Conservation (phyloP, 1,139 yeast species). For the Lipomyces yarrowii region DNA sequence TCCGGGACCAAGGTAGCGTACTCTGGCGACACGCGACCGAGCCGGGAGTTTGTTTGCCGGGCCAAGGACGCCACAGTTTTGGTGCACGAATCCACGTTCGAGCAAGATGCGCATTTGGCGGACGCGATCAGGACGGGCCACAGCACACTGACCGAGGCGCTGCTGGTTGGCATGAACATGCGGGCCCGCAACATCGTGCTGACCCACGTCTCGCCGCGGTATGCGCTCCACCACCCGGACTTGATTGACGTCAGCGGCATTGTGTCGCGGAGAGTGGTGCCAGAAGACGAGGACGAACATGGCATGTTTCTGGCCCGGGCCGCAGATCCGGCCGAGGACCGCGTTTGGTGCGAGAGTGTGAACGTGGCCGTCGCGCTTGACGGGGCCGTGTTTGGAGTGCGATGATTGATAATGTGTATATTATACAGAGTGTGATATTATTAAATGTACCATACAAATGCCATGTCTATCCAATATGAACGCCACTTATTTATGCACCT, state of each 20-base stretch:
- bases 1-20: slow-evolving; percentile 56
- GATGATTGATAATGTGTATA: too few species aligned
- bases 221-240: too few species aligned
- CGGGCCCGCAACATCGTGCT: slow-evolving; percentile 67
- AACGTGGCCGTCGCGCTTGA: slow-evolving; percentile 58
- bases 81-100: slow-evolving; percentile 92
- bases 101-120: slow-evolving; percentile 67
- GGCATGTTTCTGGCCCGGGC: slow-evolving; percentile 13
- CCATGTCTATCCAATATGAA: too few species aligned
- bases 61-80: slow-evolving; percentile 74
- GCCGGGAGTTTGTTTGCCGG: slow-evolving; percentile 58
- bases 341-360: slow-evolving; percentile 9
- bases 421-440: too few species aligned
- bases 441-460: too few species aligned
- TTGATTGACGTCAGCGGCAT: too few species aligned
- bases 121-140: slow-evolving; percentile 86
- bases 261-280: neutral
- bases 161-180: slow-evolving; percentile 70
- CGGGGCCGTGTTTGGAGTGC: slow-evolving; percentile 38
- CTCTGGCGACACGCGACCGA: slow-evolving; percentile 96
- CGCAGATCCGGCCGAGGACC: slow-evolving; percentile 34
- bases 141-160: slow-evolving; percentile 89
- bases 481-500: too few species aligned
- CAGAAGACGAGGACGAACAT: slow-evolving; percentile 12
- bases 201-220: slow-evolving; percentile 92